Percentiles rank a stretch among this genome's conserved stretches.
phyloP scores from a whole-genome alignment of 2,329 filamentous ascomycete genomes.

The Blastomyces silverae region DNA sequence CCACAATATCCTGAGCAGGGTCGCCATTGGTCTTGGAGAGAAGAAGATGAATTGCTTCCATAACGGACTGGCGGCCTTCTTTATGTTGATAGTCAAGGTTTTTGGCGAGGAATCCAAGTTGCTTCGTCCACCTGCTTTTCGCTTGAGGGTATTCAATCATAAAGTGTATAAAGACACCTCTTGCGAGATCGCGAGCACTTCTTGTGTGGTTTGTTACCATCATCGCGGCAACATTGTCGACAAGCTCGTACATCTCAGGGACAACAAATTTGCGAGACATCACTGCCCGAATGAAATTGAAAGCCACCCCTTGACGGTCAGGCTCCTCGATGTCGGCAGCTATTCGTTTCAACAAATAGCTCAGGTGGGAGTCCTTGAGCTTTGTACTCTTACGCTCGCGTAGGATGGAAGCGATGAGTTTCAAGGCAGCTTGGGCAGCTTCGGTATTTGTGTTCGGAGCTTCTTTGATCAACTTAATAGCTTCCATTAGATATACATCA shows the following conservation, averaged over 20 bases:
- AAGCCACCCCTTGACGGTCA: slow-evolving; percentile 83
- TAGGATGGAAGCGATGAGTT: slow-evolving; percentile 77
- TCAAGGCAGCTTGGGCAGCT: slow-evolving; percentile 77
- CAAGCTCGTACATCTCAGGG: slow-evolving; percentile 78
- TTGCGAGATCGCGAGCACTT: slow-evolving; percentile 75
- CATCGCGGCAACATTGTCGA: slow-evolving; percentile 80
- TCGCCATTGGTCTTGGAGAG: slow-evolving; percentile 76
- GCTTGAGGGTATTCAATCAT: slow-evolving; percentile 90
- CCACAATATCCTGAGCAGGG: slow-evolving; percentile 72
- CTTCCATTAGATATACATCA: slow-evolving; percentile 76
- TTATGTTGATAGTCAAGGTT: slow-evolving; percentile 88
- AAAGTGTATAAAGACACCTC: slow-evolving; percentile 90
- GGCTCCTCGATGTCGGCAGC: slow-evolving; percentile 88
- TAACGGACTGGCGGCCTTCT: slow-evolving; percentile 81
- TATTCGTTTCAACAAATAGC: slow-evolving; percentile 72
- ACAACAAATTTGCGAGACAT: slow-evolving; percentile 80
- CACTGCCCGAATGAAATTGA: slow-evolving; percentile 85
- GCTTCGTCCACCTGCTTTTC: slow-evolving; percentile 79
- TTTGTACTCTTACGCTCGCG: slow-evolving; percentile 69
- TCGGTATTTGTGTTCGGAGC: slow-evolving; percentile 75
- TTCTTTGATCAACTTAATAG: slow-evolving; percentile 69
- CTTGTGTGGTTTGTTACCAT: slow-evolving; percentile 96
- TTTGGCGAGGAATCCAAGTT: slow-evolving; percentile 78
- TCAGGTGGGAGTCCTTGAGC: slow-evolving; percentile 73
- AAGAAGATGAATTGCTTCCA: slow-evolving; percentile 85